Evolutionary conservation across 495 filamentous ascomycete genomes (phyloP).

Genomic region (Hypoxylon rickii): DNA sequence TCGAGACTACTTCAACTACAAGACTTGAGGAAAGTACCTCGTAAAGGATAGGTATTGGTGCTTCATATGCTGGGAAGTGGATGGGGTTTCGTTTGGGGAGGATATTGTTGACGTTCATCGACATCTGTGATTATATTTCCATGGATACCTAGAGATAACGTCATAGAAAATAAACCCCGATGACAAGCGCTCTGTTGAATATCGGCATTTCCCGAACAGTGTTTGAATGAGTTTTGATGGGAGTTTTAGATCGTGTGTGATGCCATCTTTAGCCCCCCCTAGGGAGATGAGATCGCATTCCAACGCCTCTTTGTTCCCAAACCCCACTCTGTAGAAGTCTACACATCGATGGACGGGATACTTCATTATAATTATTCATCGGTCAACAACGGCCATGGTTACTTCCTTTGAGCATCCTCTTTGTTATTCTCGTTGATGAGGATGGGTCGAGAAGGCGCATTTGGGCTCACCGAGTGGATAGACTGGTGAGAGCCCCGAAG

Average conservation of each 20-base stretch:
- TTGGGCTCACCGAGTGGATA: constrained; percentile 12
- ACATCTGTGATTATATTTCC: constrained; percentile 3
- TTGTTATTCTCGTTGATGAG: constrained; percentile 22
- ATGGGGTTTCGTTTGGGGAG: neutral
- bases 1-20: neutral
- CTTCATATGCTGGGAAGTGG: neutral
- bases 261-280: constrained; percentile 10
- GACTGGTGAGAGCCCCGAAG: constrained; percentile 9
- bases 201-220: constrained; percentile 14
- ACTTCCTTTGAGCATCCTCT: constrained; percentile 37
- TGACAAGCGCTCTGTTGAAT: neutral
- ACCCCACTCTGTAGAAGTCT: constrained; percentile 7
- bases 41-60: neutral
- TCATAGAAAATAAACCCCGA: neutral
- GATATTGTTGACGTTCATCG: neutral
- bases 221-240: constrained; percentile 6
- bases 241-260: constrained; percentile 16
- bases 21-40: neutral
- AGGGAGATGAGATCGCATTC: constrained; percentile 38
- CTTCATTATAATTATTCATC: constrained; percentile 37
- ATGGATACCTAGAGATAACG: neutral
- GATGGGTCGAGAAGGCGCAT: constrained; percentile 17
- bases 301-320: constrained; percentile 37
- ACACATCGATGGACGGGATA: constrained; percentile 6
- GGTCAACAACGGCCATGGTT: constrained; percentile 35